These are phyloP conservation scores for Pseudotsuga menziesii DNA, from an alignment of 75 land plant genomes.

Conservation along the genomic window DNA sequence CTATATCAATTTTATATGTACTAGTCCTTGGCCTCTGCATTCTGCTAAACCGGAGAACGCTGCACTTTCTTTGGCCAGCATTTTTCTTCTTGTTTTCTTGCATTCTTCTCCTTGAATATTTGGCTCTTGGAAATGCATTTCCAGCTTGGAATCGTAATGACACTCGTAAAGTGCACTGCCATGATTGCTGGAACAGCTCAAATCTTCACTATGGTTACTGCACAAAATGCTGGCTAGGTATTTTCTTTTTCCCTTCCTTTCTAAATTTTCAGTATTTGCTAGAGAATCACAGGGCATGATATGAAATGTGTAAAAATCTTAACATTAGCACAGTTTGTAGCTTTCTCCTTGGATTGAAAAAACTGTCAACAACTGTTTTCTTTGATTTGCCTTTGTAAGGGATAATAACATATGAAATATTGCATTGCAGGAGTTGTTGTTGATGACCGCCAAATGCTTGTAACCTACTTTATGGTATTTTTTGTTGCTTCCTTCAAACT, in stretches of 20 bases:
- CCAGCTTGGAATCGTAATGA: constrained; percentile 29
- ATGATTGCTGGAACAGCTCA: constrained; percentile 82
- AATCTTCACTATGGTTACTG: constrained; percentile 47
- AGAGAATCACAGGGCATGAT: background rate
- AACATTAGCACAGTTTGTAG: background rate
- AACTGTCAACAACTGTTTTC: background rate
- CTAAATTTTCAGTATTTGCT: background rate
- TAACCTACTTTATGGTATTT: constrained; percentile 86
- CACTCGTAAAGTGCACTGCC: constrained; percentile 41
- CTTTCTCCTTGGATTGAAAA: background rate
- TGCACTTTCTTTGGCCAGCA: constrained; percentile 73
- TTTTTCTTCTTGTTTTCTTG: constrained; percentile 74
- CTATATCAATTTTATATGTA: constrained; percentile 77
- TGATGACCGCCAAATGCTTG: constrained; percentile 87
- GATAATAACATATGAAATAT: background rate
- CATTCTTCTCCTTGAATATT: constrained; percentile 76
- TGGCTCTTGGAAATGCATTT: constrained; percentile 51
- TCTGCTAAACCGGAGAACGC: constrained; percentile 43
- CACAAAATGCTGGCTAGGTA: constrained; percentile 96
- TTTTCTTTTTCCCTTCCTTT: constrained; percentile 12
- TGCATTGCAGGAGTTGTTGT: constrained; percentile 62
- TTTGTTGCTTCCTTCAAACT: constrained; percentile 78
- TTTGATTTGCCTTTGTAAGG: background rate
- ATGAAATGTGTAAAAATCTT: background rate
- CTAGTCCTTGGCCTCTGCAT: constrained; percentile 66